phyloP scores from a whole-genome alignment of 2,329 filamentous ascomycete genomes.

The Aspergillus floridensis region DNA sequence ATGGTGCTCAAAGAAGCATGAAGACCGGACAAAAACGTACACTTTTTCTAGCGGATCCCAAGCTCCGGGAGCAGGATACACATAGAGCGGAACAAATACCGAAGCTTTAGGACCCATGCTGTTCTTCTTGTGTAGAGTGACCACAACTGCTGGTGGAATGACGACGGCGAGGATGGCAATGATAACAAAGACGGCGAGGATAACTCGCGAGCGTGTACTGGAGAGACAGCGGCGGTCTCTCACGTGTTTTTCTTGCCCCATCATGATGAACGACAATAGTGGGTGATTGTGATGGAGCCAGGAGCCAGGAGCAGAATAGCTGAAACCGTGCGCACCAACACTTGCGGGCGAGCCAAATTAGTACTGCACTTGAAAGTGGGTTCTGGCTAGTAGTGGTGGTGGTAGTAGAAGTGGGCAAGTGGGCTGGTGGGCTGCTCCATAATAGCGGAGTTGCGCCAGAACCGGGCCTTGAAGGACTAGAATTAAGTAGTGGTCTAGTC shows the following conservation, averaged over 20 bases:
- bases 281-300: slow-evolving; percentile 4
- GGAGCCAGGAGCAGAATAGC: slow-evolving; percentile 11
- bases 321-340: slow-evolving; percentile 15
- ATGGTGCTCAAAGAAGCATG: slow-evolving; percentile 1
- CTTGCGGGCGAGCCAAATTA: slow-evolving; percentile 10
- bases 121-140: slow-evolving; percentile 35
- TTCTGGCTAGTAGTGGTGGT: slow-evolving; percentile 11
- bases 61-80: slow-evolving; percentile 48
- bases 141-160: slow-evolving; percentile 34
- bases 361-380: slow-evolving; percentile 15
- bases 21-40: slow-evolving; percentile 32
- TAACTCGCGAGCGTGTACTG: slow-evolving; percentile 29
- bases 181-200: slow-evolving; percentile 26
- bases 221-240: slow-evolving; percentile 28
- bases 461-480: slow-evolving; percentile 14
- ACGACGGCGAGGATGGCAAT: slow-evolving; percentile 32
- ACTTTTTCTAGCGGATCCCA: slow-evolving; percentile 48
- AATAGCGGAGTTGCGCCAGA: not conserved
- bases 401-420: not conserved
- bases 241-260: slow-evolving; percentile 33
- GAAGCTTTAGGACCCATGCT: slow-evolving; percentile 39
- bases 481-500: slow-evolving; percentile 19
- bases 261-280: slow-evolving; percentile 15
- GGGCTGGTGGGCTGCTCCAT: slow-evolving; percentile 8
- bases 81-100: slow-evolving; percentile 50